Evolutionary conservation across 495 filamentous ascomycete genomes (phyloP).

Genomic region (Cladorrhinum samala): DNA sequence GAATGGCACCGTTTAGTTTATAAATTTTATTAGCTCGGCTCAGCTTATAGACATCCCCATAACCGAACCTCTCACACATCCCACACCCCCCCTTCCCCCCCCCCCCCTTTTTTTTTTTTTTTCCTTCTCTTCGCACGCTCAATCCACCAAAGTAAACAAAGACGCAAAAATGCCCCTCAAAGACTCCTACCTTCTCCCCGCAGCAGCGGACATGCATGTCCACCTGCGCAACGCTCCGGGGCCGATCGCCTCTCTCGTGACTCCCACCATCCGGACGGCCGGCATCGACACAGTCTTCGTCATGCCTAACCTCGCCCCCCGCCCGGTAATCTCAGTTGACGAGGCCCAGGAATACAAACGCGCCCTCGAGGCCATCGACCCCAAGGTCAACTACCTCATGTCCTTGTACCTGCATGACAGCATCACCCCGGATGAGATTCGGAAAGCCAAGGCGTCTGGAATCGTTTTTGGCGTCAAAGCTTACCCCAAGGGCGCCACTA

Average conservation of each 20-base stretch:
- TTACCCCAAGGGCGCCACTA: conserved; percentile 57
- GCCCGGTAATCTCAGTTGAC: conserved; percentile 64
- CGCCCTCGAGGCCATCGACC: conserved; percentile 59
- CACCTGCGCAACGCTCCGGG: conserved; percentile 66
- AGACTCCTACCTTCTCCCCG: conserved; percentile 53
- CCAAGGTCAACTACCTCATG: conserved; percentile 78
- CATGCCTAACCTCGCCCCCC: conserved; percentile 56
- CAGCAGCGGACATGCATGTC: conserved; percentile 57
- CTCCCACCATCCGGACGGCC: conserved; percentile 64
- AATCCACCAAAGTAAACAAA: not conserved
- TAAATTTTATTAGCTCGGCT: no score
- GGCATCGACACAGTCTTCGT: conserved; percentile 63
- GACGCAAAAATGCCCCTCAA: conserved; percentile 37
- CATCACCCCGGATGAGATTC: conserved; percentile 73
- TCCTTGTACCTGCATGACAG: conserved; percentile 68
- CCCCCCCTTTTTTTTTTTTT: not conserved
- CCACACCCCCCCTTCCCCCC: no score
- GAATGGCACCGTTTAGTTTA: no score
- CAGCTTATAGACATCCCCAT: not conserved
- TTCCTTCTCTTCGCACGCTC: not conserved
- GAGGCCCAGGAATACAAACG: conserved; percentile 71
- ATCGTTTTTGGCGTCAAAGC: conserved; percentile 57
- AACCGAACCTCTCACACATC: not conserved
- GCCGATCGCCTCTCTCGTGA: conserved; percentile 75
- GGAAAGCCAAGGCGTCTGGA: conserved; percentile 60